Conservation (phyloP, 148 eudicot genomes). For the Nyssa sinensis region DNA sequence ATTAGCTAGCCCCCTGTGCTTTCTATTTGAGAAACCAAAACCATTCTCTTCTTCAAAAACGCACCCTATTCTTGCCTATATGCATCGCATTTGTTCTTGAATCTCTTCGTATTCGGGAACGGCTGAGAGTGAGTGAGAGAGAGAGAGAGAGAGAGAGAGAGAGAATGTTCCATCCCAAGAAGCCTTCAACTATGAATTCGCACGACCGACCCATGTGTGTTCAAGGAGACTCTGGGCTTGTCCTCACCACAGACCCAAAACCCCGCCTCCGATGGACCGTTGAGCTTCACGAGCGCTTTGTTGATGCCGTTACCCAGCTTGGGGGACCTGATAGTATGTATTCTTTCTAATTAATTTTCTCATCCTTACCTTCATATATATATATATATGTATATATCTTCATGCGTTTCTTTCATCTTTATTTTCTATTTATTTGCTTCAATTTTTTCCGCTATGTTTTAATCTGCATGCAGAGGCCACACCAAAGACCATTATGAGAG, state of each 20-base stretch:
- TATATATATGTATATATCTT: too few species aligned
- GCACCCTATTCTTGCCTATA: constrained; percentile 57
- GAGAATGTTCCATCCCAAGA: constrained; percentile 87
- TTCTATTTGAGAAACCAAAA: constrained; percentile 21
- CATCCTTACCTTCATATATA: too few species aligned
- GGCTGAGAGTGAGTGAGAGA: constrained; percentile 25
- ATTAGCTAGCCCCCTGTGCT: constrained; percentile 9
- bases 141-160: too few species aligned
- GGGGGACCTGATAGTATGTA: constrained; percentile 96
- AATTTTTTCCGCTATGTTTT: not conserved
- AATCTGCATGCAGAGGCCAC: constrained; percentile 75
- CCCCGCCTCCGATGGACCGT: constrained; percentile 98
- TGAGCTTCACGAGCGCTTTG: constrained; percentile 94
- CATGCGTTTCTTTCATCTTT: too few species aligned
- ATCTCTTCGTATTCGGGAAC: constrained; percentile 40
- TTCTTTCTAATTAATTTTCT: not conserved
- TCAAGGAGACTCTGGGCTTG: constrained; percentile 86
- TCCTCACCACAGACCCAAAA: constrained; percentile 96
- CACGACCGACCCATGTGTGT: constrained; percentile 57
- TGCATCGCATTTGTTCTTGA: constrained; percentile 57
- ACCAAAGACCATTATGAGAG: constrained; percentile 97
- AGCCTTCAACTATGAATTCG: constrained; percentile 63
- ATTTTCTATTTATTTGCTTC: not conserved
- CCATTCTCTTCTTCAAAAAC: constrained; percentile 25
- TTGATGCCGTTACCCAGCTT: constrained; percentile 91